Evolutionary conservation across 306 rosid species (phyloP).

Genomic region (Astragalus glycyphyllos): DNA sequence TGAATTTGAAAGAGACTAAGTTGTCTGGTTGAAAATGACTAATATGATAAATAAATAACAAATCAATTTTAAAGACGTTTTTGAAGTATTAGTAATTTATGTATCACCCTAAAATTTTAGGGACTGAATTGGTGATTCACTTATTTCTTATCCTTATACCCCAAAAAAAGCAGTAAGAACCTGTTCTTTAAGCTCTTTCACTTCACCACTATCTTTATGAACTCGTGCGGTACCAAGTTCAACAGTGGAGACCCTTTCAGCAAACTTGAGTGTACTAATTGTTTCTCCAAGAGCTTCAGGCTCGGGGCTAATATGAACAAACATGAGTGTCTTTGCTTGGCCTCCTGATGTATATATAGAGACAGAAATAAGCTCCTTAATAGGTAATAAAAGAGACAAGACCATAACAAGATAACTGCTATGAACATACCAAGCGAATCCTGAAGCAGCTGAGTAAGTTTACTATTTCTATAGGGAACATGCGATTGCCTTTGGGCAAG

Average conservation of each 20-base stretch:
- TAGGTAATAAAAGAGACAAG: not conserved
- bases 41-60: too few relatives aligned
- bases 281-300: constrained; percentile 79
- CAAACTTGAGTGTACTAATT: constrained; percentile 90
- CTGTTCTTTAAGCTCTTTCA: constrained; percentile 94
- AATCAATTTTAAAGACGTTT: too few relatives aligned
- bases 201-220: constrained; percentile 76
- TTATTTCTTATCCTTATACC: not conserved
- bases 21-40: too few relatives aligned
- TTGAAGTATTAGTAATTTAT: too few relatives aligned
- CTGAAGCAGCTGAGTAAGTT: constrained; percentile 94
- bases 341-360: constrained; percentile 65
- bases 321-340: constrained; percentile 98
- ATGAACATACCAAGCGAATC: constrained; percentile 79
- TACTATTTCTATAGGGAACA: constrained; percentile 91
- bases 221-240: constrained; percentile 94
- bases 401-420: not conserved
- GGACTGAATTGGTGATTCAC: too few relatives aligned
- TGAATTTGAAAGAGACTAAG: too few relatives aligned
- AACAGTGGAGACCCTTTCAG: constrained; percentile 89
- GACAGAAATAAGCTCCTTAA: constrained; percentile 22
- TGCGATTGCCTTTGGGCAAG: constrained; percentile 86
- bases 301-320: constrained; percentile 94
- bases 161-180: constrained; percentile 41
- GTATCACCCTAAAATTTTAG: too few relatives aligned